Evolutionary conservation across 306 rosid genomes (phyloP).

Genomic region (Citrullus amarus): DNA sequence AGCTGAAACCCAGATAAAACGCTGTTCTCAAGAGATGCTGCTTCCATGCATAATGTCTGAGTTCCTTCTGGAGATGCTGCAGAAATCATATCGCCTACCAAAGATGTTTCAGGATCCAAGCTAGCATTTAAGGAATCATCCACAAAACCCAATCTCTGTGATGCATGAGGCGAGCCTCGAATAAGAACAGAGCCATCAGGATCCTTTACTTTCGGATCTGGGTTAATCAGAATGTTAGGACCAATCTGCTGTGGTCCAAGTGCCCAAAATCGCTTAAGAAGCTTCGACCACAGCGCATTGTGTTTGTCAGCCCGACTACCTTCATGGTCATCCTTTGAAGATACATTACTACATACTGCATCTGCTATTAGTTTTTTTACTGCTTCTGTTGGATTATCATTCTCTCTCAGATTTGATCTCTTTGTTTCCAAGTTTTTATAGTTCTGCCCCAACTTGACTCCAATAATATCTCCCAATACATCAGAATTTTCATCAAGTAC

Average conservation of each 20-base stretch:
- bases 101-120: constrained; percentile 6
- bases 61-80: constrained; percentile 27
- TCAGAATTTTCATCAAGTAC: constrained; percentile 64
- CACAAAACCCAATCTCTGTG: constrained; percentile 50
- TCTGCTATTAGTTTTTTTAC: constrained; percentile 51
- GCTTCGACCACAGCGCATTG: constrained; percentile 50
- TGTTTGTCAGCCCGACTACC: constrained; percentile 45
- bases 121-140: constrained; percentile 20
- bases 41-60: constrained; percentile 35
- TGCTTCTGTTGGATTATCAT: constrained; percentile 35
- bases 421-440: constrained; percentile 34
- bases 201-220: constrained; percentile 37
- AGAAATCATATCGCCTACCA: constrained; percentile 6
- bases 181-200: constrained; percentile 36
- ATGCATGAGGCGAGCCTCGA: constrained; percentile 33
- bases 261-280: constrained; percentile 74
- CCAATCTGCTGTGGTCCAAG: constrained; percentile 78
- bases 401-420: constrained; percentile 24
- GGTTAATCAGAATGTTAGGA: constrained; percentile 59
- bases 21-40: constrained; percentile 60
- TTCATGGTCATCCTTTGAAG: constrained; percentile 37
- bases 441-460: constrained; percentile 36
- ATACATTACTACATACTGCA: constrained; percentile 46
- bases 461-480: constrained; percentile 49
- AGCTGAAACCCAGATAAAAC: constrained; percentile 69